These are phyloP conservation scores for Venturia pyrina DNA, from an alignment of 2,329 filamentous ascomycete genomes.

Conservation along the genomic window DNA sequence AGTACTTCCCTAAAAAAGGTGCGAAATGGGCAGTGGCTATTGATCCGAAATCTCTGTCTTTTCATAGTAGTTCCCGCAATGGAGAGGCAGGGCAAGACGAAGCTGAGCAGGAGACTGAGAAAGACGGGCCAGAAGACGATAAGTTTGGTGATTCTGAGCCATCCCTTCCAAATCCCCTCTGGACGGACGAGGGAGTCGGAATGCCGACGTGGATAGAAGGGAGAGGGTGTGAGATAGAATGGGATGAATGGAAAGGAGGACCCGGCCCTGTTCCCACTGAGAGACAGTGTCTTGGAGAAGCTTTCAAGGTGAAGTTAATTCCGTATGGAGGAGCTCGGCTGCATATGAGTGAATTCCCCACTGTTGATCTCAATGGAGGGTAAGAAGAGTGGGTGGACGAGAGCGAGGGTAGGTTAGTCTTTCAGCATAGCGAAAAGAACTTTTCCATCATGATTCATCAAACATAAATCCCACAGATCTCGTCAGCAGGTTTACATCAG, in stretches of 20 bases:
- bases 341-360: constrained; percentile 28
- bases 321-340: constrained; percentile 29
- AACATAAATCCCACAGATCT: background rate
- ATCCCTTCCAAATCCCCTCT: constrained; percentile 24
- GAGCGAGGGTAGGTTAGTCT: no score
- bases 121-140: no score
- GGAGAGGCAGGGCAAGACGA: no score
- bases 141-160: no score
- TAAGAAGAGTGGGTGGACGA: background rate
- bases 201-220: constrained; percentile 23
- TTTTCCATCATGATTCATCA: background rate
- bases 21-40: constrained; percentile 26
- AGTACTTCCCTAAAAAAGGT: constrained; percentile 21
- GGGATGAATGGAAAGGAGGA: constrained; percentile 22
- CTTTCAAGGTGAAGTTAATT: constrained; percentile 21
- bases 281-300: constrained; percentile 20
- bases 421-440: background rate
- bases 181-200: constrained; percentile 19
- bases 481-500: background rate
- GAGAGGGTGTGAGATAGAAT: constrained; percentile 26
- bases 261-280: constrained; percentile 22
- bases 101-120: no score
- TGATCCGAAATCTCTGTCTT: constrained; percentile 22
- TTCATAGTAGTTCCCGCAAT: constrained; percentile 7
- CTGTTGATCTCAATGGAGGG: constrained; percentile 9